These are phyloP conservation scores for Rubia peregrina DNA, from an alignment of 305 asterid species.

Conservation along the genomic window DNA sequence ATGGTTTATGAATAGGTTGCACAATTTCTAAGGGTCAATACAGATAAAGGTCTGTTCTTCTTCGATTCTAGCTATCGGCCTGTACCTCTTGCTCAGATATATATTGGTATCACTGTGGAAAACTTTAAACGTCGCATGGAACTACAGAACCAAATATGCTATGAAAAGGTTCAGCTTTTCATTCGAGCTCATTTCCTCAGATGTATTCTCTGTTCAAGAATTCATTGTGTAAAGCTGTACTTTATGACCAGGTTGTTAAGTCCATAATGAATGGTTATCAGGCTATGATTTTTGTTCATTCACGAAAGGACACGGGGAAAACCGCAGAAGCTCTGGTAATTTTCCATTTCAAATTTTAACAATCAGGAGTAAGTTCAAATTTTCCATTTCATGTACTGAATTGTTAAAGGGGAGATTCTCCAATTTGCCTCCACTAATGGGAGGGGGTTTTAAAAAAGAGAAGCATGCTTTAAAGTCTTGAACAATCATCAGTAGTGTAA, in stretches of 20 bases:
- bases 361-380: neutral
- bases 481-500: too few species aligned
- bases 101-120: conserved; percentile 82
- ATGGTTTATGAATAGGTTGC: conserved; percentile 62
- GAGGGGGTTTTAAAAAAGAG: neutral
- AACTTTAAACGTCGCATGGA: conserved; percentile 78
- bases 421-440: neutral
- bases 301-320: conserved; percentile 95
- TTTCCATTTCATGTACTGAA: neutral
- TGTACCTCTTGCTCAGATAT: conserved; percentile 95
- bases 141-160: conserved; percentile 82
- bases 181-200: conserved; percentile 19
- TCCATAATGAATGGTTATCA: conserved; percentile 86
- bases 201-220: conserved; percentile 12
- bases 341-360: neutral
- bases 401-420: neutral
- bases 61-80: conserved; percentile 96
- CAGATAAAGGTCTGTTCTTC: conserved; percentile 87
- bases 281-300: conserved; percentile 98
- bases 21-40: conserved; percentile 91
- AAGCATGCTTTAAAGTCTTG: neutral
- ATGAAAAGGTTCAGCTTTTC: conserved; percentile 57
- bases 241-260: conserved; percentile 61
- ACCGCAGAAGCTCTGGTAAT: conserved; percentile 91
- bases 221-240: conserved; percentile 13